Evolutionary conservation across 179 eudicot species (phyloP).

Genomic region (Corrigiola litoralis): DNA sequence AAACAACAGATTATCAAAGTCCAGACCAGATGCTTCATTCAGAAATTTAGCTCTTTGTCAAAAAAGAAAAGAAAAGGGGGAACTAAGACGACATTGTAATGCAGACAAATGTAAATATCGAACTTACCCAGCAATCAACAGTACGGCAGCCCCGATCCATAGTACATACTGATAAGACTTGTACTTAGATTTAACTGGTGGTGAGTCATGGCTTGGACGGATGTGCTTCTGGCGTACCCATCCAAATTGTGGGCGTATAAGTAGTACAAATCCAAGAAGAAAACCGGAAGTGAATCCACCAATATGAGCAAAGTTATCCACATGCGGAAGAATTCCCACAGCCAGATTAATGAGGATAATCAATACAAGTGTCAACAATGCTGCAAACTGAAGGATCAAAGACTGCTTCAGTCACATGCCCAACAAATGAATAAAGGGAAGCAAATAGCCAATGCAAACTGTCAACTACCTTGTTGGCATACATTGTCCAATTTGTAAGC

Average conservation of each 20-base stretch:
- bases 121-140: slow-evolving; percentile 29
- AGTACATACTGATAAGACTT: slow-evolving; percentile 36
- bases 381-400: slow-evolving; percentile 19
- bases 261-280: slow-evolving; percentile 44
- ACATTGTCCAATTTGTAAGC: slow-evolving; percentile 41
- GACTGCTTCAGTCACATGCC: neutral
- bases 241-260: slow-evolving; percentile 47
- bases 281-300: slow-evolving; percentile 55
- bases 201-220: slow-evolving; percentile 10
- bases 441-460: neutral
- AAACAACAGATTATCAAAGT: too few relatives aligned
- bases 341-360: slow-evolving; percentile 42
- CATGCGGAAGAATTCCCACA: slow-evolving; percentile 51
- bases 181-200: slow-evolving; percentile 26
- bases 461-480: slow-evolving; percentile 36
- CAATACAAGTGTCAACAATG: slow-evolving; percentile 37
- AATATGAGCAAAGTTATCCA: slow-evolving; percentile 55
- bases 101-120: neutral
- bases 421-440: neutral
- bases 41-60: neutral
- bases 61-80: neutral
- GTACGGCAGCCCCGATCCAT: slow-evolving; percentile 20
- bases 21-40: too few relatives aligned
- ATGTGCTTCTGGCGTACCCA: slow-evolving; percentile 36
- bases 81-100: too few relatives aligned